These are phyloP conservation scores for Saturnispora bothae DNA, from an alignment of 805 yeast species.

Conservation along the genomic window DNA sequence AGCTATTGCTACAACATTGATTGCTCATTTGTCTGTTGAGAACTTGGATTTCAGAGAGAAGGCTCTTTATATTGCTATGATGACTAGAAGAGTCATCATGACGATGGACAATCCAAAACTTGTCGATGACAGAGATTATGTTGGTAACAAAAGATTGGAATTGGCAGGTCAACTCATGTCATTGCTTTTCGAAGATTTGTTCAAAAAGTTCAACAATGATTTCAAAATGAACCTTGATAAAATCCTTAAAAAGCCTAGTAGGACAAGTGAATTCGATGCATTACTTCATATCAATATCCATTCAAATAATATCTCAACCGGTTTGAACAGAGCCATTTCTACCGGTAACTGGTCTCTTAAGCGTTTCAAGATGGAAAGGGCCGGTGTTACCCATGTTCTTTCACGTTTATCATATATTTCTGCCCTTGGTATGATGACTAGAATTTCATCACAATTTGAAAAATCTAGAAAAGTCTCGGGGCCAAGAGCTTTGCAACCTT, in stretches of 20 bases:
- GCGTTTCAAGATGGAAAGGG: slow-evolving; percentile 98
- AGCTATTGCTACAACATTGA: slow-evolving; percentile 89
- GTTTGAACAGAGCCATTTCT: slow-evolving; percentile 90
- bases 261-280: slow-evolving; percentile 94
- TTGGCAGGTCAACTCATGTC: slow-evolving; percentile 97
- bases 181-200: slow-evolving; percentile 87
- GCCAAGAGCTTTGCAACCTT: slow-evolving; percentile 97
- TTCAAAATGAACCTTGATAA: slow-evolving; percentile 93
- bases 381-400: slow-evolving; percentile 96
- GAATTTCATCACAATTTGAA: slow-evolving; percentile 97
- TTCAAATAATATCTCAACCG: slow-evolving; percentile 86
- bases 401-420: slow-evolving; percentile 86
- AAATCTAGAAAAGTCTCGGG: slow-evolving; percentile 97
- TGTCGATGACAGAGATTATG: slow-evolving; percentile 98
- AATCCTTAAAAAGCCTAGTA: slow-evolving; percentile 82
- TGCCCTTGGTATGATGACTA: slow-evolving; percentile 98
- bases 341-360: slow-evolving; percentile 99
- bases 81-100: slow-evolving; percentile 95
- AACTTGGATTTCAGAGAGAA: slow-evolving; percentile 86
- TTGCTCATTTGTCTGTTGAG: slow-evolving; percentile 83
- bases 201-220: slow-evolving; percentile 90
- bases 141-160: slow-evolving; percentile 94
- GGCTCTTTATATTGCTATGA: slow-evolving; percentile 86
- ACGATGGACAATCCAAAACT: slow-evolving; percentile 87
- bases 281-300: slow-evolving; percentile 80